Base-by-base conservation (phyloP, 2,329 filamentous ascomycete species). In the Daldinia eschscholtzii region DNA sequence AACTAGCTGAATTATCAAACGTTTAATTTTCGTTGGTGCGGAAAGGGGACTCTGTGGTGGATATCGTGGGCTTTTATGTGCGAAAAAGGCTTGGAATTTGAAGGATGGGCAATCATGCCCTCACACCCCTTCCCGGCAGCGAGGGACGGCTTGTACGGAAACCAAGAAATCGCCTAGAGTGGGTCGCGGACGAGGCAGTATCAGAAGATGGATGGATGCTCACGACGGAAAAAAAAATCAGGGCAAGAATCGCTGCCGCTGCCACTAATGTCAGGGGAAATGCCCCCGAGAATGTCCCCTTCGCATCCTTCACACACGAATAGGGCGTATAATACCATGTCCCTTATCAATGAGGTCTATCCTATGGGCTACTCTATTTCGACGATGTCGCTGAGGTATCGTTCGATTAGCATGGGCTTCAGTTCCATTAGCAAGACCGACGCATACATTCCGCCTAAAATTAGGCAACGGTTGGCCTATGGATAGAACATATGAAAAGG, bases 1-100 rank as follows among this genome's bases (percentile, higher is more conserved):
- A 39, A 12, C 35, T 15, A 39, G 35, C 12, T 15, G 2, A 15
- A 13, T 4, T 13, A 15, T 39, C 13, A 39, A 4, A 12, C 13
- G 35, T 39, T 13, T 39, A 12, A 6, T 15, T 15, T 39, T 39
- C 35, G 35, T 39, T 39, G 4, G 35, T 15, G 35, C 10, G 12
- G 12, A 23, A 28, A 20, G 28, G 12, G n/a, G 37, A 44, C 12
- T 35, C 20, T 18, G 15, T 15, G 3, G 26, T 12, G 28, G 58
- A 39, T 3, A 28, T 39, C 4, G 12, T n/a, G 42, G 9, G 44
- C 15, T 35, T 52, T 61, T 50, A 52, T 52, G 26, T 5, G 10
- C 7, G 30, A 52, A 42, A 3, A 57, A 56, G 64, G 59, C 53
- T 59, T 18, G 33, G 44, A 41, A 33, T 12, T 53, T 4, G 48